phyloP scores from a whole-genome alignment of 306 rosid genomes.

The Begonia peltatifolia region DNA sequence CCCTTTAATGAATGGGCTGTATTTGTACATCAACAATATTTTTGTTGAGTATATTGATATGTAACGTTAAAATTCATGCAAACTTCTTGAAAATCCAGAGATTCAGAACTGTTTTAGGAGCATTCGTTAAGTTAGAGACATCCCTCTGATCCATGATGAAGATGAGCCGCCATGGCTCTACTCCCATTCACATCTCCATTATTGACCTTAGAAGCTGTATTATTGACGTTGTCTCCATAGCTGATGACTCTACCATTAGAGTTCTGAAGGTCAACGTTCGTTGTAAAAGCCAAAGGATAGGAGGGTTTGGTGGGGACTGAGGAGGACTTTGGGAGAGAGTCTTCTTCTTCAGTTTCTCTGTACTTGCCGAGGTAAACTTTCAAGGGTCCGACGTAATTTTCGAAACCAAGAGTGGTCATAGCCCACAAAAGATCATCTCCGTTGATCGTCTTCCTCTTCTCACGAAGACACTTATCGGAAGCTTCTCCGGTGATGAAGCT shows the following conservation, averaged over 20 bases:
- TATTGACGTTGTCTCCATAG: constrained; percentile 22
- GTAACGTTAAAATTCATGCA: too few species aligned
- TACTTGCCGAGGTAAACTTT: constrained; percentile 53
- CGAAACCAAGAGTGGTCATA: constrained; percentile 75
- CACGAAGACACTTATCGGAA: constrained; percentile 75
- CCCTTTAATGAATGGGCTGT: too few species aligned
- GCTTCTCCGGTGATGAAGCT: constrained; percentile 91
- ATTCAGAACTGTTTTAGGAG: too few species aligned
- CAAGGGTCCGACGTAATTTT: constrained; percentile 61
- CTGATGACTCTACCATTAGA: constrained; percentile 29
- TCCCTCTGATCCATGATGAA: constrained; percentile 32
- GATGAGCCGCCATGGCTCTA: constrained; percentile 27
- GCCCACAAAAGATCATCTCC: constrained; percentile 93
- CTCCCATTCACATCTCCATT: constrained; percentile 36
- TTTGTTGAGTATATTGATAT: too few species aligned
- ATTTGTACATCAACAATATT: too few species aligned
- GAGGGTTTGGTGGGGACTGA: background rate
- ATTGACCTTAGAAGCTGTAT: constrained; percentile 13
- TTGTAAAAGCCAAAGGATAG: constrained; percentile 4
- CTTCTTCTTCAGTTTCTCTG: constrained; percentile 53
- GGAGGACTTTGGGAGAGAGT: too few species aligned
- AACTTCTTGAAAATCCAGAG: too few species aligned
- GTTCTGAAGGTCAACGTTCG: constrained; percentile 16
- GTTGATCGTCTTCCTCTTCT: constrained; percentile 74
- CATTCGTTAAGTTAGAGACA: too few species aligned